phyloP scores from a whole-genome alignment of 1,284 basidiomycete species.

The Hemileccinum hortonii region DNA sequence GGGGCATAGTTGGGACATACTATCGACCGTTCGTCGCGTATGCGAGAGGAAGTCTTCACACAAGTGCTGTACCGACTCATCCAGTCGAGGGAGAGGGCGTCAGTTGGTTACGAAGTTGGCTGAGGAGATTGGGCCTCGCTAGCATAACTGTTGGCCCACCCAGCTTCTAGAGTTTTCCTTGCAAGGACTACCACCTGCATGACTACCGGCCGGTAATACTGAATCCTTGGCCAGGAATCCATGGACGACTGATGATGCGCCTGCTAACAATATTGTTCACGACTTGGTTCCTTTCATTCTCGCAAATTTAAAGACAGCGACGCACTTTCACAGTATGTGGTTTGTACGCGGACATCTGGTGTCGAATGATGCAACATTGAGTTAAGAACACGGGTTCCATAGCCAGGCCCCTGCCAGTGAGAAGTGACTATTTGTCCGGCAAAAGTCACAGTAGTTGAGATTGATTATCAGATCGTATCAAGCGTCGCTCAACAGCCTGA shows the following conservation, averaged over 20 bases:
- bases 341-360: not conserved
- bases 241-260: too few relatives aligned
- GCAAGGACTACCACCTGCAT: not conserved
- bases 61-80: slow-evolving; percentile 7
- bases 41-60: slow-evolving; percentile 24
- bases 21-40: slow-evolving; percentile 33
- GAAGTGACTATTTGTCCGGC: not conserved
- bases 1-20: slow-evolving; percentile 37
- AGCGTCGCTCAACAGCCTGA: too few relatives aligned
- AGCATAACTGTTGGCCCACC: slow-evolving; percentile 30
- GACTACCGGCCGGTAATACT: not conserved
- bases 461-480: too few relatives aligned
- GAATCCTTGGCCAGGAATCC: too few relatives aligned
- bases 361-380: not conserved
- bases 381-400: not conserved
- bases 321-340: not conserved
- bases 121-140: slow-evolving; percentile 36
- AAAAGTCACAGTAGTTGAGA: too few relatives aligned
- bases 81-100: slow-evolving; percentile 44
- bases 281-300: not conserved
- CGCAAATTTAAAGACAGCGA: not conserved
- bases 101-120: slow-evolving; percentile 44
- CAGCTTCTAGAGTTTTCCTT: slow-evolving; percentile 18
- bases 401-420: too few relatives aligned
- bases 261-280: too few relatives aligned